A percentile compares a stretch with the other conserved stretches of the same genome.
Conservation (phyloP, 257 asterid genomes). For the Striga asiatica region DNA sequence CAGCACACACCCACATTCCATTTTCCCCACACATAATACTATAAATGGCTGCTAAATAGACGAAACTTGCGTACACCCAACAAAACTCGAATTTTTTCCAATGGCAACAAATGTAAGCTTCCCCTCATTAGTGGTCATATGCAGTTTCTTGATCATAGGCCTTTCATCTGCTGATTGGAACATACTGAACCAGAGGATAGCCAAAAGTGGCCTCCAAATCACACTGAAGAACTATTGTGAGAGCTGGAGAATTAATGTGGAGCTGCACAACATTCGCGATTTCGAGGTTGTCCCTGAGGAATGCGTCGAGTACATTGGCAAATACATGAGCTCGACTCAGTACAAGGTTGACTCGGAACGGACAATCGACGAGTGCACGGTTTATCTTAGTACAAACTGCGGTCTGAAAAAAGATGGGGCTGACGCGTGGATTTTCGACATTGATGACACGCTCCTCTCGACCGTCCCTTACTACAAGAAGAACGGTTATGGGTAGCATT, state of each 20-base stretch:
- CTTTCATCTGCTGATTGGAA: constrained; percentile 47
- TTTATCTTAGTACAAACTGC: constrained; percentile 38
- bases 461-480: constrained; percentile 64
- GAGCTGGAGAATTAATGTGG: constrained; percentile 74
- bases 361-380: constrained; percentile 41
- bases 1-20: neutral
- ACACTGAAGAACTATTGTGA: constrained; percentile 64
- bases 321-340: constrained; percentile 68
- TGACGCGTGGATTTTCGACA: constrained; percentile 66
- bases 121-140: constrained; percentile 17
- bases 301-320: constrained; percentile 42
- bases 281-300: constrained; percentile 61
- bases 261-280: constrained; percentile 47
- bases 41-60: constrained; percentile 5
- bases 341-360: constrained; percentile 57
- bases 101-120: constrained; percentile 28
- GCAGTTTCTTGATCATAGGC: constrained; percentile 20
- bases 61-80: neutral
- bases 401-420: constrained; percentile 42
- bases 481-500: constrained; percentile 67
- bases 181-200: constrained; percentile 39
- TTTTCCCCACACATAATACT: neutral
- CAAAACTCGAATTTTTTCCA: neutral
- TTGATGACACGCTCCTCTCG: constrained; percentile 73
- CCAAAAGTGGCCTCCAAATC: constrained; percentile 31